phyloP scores from a whole-genome alignment of 768 basidiomycete species.

The Rhodocollybia butyracea region DNA sequence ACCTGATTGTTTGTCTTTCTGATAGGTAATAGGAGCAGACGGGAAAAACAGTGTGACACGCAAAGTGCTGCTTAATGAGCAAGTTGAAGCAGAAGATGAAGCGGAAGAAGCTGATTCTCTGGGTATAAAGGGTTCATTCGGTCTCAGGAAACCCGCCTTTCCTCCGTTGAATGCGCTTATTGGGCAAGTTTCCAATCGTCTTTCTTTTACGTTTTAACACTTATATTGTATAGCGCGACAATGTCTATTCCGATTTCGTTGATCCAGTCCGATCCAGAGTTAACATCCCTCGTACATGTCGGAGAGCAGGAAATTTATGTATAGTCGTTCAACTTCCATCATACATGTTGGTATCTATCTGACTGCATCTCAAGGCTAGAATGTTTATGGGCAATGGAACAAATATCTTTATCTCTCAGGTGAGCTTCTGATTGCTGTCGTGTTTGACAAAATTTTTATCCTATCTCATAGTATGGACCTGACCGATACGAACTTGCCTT shows the following conservation, averaged over 20 bases:
- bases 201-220: background rate
- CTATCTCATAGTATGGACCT: conserved; percentile 1
- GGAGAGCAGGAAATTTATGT: no score
- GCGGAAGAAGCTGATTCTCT: conserved; percentile 2
- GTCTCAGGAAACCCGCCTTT: background rate
- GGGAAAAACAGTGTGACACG: conserved; percentile 12
- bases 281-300: background rate
- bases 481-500: conserved; percentile 7
- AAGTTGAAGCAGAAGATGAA: conserved; percentile 6
- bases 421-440: background rate
- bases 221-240: background rate
- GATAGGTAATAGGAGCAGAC: conserved; percentile 13
- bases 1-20: background rate
- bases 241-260: background rate
- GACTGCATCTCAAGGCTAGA: conserved; percentile 1
- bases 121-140: background rate
- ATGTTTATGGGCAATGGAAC: conserved; percentile 5
- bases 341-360: no score
- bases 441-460: background rate
- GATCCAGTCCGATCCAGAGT: conserved; percentile 6
- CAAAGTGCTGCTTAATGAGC: background rate
- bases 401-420: background rate
- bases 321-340: no score
- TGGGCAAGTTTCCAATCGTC: background rate
- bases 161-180: background rate